Percentiles rank a stretch among this genome's conserved stretches.
Conservation (phyloP, 2,329 filamentous ascomycete species). For the Huntiella omanensis region DNA sequence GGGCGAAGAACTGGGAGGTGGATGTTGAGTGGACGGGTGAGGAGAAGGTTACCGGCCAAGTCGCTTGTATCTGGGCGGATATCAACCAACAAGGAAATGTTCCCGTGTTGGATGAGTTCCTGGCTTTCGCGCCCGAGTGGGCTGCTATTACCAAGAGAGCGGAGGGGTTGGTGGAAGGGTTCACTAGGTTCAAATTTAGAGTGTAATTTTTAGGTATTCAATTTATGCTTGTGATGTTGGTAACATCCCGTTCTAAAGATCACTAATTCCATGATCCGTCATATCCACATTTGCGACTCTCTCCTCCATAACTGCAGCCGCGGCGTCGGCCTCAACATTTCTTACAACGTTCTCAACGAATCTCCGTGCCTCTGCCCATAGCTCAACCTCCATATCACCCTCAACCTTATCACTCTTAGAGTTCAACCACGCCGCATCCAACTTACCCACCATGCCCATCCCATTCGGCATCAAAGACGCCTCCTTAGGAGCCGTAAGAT, state of each 20-base stretch:
- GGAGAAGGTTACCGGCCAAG: constrained; percentile 28
- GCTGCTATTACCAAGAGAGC: constrained; percentile 53
- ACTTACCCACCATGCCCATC: constrained; percentile 33
- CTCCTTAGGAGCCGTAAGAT: constrained; percentile 4
- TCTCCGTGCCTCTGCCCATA: constrained; percentile 36
- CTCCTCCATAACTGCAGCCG: no score
- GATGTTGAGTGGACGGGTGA: constrained; percentile 44
- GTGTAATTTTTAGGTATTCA: background rate
- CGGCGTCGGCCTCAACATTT: constrained; percentile 1
- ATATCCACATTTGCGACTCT: background rate
- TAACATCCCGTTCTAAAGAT: background rate
- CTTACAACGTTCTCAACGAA: constrained; percentile 19
- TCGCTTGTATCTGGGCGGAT: constrained; percentile 78
- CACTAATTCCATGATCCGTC: background rate
- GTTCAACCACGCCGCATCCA: constrained; percentile 83
- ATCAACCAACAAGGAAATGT: constrained; percentile 53
- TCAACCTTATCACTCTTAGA: constrained; percentile 67
- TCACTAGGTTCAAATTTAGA: constrained; percentile 42
- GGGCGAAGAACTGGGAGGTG: constrained; percentile 58
- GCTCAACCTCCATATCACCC: constrained; percentile 64
- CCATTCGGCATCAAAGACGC: constrained; percentile 34
- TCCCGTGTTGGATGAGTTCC: constrained; percentile 66
- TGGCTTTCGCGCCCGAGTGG: constrained; percentile 64
- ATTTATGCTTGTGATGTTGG: no score
- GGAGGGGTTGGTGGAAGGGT: constrained; percentile 68